A percentile compares a stretch with the other conserved stretches of the same genome.
These are phyloP conservation scores for Hericium rajendrae DNA, from an alignment of 768 basidiomycete species.

Conservation along the genomic window DNA sequence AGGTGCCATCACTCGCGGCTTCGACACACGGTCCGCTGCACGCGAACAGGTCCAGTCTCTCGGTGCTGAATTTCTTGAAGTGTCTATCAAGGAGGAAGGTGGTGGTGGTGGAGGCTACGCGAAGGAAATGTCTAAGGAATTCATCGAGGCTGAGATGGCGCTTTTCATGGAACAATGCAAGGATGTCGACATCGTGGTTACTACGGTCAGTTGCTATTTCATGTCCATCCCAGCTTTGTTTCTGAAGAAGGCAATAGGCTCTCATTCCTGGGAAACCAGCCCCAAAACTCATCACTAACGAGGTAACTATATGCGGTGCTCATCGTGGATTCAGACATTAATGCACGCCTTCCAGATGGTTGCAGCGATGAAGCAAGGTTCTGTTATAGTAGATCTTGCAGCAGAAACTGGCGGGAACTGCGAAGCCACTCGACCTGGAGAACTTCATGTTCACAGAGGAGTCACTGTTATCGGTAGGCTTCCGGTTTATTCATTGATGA, in stretches of 20 bases:
- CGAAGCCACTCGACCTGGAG: slow-evolving; percentile 70
- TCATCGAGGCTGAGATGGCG: slow-evolving; percentile 81
- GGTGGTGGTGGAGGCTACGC: slow-evolving; percentile 80
- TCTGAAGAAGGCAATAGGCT: slow-evolving; percentile 33
- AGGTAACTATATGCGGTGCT: slow-evolving; percentile 23
- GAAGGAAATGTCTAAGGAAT: slow-evolving; percentile 86
- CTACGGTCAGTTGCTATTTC: slow-evolving; percentile 42
- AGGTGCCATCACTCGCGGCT: slow-evolving; percentile 83
- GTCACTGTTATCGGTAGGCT: slow-evolving; percentile 71
- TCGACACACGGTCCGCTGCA: slow-evolving; percentile 78
- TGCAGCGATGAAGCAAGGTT: slow-evolving; percentile 86
- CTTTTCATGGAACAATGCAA: slow-evolving; percentile 82
- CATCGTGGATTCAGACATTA: background rate
- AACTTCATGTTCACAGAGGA: slow-evolving; percentile 57
- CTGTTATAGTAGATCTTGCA: slow-evolving; percentile 79
- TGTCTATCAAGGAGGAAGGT: slow-evolving; percentile 71
- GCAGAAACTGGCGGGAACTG: slow-evolving; percentile 90
- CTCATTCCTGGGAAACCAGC: slow-evolving; percentile 83
- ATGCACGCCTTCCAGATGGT: slow-evolving; percentile 43
- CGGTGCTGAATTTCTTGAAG: slow-evolving; percentile 86
- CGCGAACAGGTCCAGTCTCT: slow-evolving; percentile 86
- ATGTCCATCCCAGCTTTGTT: background rate
- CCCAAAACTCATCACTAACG: slow-evolving; percentile 73
- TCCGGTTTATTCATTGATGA: too few relatives aligned
- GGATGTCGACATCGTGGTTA: slow-evolving; percentile 84